Evolutionary conservation across 345 rosid species (phyloP), one percentile per base, ranked within the genome.

Genomic region (Hibiscus syriacus): DNA sequence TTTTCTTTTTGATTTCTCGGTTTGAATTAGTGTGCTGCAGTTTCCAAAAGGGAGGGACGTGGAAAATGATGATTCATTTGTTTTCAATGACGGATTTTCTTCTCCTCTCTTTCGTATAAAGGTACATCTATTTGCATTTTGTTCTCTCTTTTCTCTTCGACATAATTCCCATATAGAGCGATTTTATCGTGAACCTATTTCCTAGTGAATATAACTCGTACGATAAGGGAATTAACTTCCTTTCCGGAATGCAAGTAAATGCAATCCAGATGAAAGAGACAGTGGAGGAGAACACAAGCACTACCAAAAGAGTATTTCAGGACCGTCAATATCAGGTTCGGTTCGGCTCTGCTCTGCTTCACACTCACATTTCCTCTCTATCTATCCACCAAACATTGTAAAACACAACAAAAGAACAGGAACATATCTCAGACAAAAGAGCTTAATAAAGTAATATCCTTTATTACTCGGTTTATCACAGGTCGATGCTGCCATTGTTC

Each of bases 201-300:
- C n/a, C n/a, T n/a, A n/a, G n/a, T n/a, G n/a, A n/a, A n/a, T n/a
- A n/a, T n/a, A n/a, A n/a, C n/a, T n/a, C n/a, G n/a, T n/a, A n/a
- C n/a, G n/a, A n/a, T n/a, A n/a, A n/a, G n/a, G n/a, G n/a, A n/a
- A n/a, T n/a, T n/a, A n/a, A n/a, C n/a, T 32, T 14, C 26, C 52
- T 46, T 63, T 63, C 25, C 8, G 77, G 62, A 66, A 54, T 81
- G 81, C 82, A 94, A 98, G 99, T 94, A 9, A 94, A 94, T 83
- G 96, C 98, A 30, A 94, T 94, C 84, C 99, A 94, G 78, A 87
- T 94, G 99, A 94, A 94, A 85, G 99, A 94, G 83, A 94, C 98
- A 0, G 97, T 89, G 36, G 99, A 94, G 74, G 99, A 94, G 79
- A 94, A 91, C 79, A 88, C 96, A 43, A 89, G 97, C 74, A 94